phyloP scores from a whole-genome alignment of 2,329 filamentous ascomycete genomes.

The Penicillium sp. region DNA sequence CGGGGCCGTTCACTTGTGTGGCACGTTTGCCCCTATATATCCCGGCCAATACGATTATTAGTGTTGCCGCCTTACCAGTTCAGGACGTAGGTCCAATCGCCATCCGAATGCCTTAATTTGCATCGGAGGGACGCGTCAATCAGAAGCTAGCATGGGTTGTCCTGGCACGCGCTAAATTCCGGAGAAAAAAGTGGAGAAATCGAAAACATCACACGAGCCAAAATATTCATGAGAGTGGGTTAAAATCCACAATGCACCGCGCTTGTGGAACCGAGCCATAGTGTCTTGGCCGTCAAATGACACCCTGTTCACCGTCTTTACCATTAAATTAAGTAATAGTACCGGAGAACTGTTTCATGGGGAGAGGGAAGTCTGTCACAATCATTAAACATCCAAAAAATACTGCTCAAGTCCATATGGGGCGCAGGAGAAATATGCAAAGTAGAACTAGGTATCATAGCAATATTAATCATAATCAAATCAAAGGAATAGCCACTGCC shows the following conservation, averaged over 20 bases:
- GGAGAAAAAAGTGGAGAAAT: not conserved
- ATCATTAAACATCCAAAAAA: not conserved
- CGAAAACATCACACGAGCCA: no score
- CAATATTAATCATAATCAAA: not conserved
- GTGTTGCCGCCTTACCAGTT: not conserved
- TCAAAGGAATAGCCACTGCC: conserved; percentile 44
- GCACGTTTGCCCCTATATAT: not conserved
- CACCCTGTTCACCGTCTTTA: not conserved
- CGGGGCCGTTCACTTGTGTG: not conserved
- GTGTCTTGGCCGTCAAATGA: not conserved
- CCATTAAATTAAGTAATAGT: not conserved
- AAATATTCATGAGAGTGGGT: no score
- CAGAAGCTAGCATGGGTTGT: not conserved
- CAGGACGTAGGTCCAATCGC: not conserved
- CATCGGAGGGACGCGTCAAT: not conserved
- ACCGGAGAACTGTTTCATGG: not conserved
- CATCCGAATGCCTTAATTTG: not conserved
- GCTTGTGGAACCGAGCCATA: not conserved
- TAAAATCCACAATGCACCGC: not conserved
- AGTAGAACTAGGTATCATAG: conserved; percentile 1
- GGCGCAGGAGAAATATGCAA: not conserved
- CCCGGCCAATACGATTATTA: not conserved
- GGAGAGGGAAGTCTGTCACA: not conserved
- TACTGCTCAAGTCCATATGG: not conserved
- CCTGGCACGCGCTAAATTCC: not conserved